Percentiles rank a stretch among this genome's conserved stretches.
Conservation (phyloP, 805 yeast genomes). For the Candida broadrunensis region DNA sequence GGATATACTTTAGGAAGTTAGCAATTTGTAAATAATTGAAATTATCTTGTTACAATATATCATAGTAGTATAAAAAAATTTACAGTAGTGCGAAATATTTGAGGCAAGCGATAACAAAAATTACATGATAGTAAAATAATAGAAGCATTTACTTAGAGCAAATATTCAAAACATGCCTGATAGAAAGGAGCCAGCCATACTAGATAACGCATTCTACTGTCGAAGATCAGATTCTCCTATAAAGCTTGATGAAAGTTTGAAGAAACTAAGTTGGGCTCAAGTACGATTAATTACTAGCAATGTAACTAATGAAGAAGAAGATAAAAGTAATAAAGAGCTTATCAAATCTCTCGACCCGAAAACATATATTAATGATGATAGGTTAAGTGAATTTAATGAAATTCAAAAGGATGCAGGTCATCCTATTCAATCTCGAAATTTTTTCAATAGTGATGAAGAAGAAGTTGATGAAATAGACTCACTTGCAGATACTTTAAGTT, state of each 20-base stretch:
- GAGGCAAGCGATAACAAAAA: too few relatives aligned
- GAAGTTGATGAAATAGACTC: conserved; percentile 3
- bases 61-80: too few relatives aligned
- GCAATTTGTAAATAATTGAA: too few relatives aligned
- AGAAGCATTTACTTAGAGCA: too few relatives aligned
- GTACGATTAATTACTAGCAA: conserved; percentile 47
- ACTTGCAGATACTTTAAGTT: background rate
- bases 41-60: too few relatives aligned
- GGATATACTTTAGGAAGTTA: too few relatives aligned
- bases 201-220: conserved; percentile 33
- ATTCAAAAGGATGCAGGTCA: conserved; percentile 18
- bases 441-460: conserved; percentile 21
- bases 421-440: conserved; percentile 23
- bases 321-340: conserved; percentile 7
- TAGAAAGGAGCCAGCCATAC: background rate
- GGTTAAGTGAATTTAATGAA: conserved; percentile 34
- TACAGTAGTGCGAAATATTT: too few relatives aligned
- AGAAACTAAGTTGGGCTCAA: conserved; percentile 53
- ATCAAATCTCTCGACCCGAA: conserved; percentile 22
- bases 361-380: conserved; percentile 36
- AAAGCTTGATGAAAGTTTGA: conserved; percentile 52
- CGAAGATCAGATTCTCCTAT: conserved; percentile 63
- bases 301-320: conserved; percentile 11
- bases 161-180: background rate
- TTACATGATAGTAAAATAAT: too few relatives aligned